These are phyloP conservation scores for Lichtheimia ramosa DNA, from an alignment of 371 early-diverging fungal genomes.

Conservation along the genomic window DNA sequence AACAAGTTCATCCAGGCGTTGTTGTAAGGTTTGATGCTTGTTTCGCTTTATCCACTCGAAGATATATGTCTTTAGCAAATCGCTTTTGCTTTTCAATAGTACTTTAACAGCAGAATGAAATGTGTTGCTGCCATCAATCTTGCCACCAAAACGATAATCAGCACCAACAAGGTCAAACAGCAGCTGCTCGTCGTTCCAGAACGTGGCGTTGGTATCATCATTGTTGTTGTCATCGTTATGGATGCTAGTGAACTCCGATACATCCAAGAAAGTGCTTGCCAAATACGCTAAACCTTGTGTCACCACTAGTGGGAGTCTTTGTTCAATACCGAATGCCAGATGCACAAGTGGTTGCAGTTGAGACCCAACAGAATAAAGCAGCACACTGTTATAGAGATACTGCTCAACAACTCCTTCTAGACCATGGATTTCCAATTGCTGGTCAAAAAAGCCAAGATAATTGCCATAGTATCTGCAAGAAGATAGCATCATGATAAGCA, in stretches of 20 bases:
- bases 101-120: conserved; percentile 30
- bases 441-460: conserved; percentile 38
- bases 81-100: conserved; percentile 33
- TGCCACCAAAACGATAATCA: conserved; percentile 40
- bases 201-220: not conserved
- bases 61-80: conserved; percentile 33
- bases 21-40: not conserved
- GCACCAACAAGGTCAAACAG: conserved; percentile 31
- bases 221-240: not conserved
- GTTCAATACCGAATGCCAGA: conserved; percentile 40
- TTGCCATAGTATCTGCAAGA: conserved; percentile 24
- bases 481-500: not conserved
- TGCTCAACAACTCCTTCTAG: conserved; percentile 21
- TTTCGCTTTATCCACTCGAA: not conserved
- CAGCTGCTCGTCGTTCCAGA: conserved; percentile 10
- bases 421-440: conserved; percentile 23
- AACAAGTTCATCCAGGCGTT: conserved; percentile 16
- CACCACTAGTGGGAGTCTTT: conserved; percentile 25
- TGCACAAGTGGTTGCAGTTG: conserved; percentile 45
- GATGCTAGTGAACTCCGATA: conserved; percentile 1
- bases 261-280: conserved; percentile 27
- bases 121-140: conserved; percentile 33
- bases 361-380: conserved; percentile 30
- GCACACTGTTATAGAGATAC: conserved; percentile 22
- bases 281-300: conserved; percentile 40